A percentile compares a stretch with the other conserved stretches of the same genome.
These are phyloP conservation scores for Gossypium stocksii DNA, from an alignment of 345 rosid genomes.

Conservation along the genomic window DNA sequence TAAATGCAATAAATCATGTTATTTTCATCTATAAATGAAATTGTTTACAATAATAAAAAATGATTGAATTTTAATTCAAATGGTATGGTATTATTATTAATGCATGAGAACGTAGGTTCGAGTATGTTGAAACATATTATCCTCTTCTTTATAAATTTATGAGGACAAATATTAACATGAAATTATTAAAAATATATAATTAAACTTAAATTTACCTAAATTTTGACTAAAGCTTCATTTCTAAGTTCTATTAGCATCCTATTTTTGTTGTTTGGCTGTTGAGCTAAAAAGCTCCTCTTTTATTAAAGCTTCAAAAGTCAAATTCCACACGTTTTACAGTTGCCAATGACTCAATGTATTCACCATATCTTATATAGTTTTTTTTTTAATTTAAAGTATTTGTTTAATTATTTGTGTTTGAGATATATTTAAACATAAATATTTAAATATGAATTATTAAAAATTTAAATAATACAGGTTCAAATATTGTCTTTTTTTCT, in stretches of 20 bases:
- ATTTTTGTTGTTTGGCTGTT: constrained; percentile 5
- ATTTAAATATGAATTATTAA: too few relatives aligned
- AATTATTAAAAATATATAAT: neutral
- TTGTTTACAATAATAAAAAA: too few relatives aligned
- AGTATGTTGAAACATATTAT: too few relatives aligned
- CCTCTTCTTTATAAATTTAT: too few relatives aligned
- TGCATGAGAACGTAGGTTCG: fast-evolving
- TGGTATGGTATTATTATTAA: too few relatives aligned
- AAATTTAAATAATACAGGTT: too few relatives aligned
- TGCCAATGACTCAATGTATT: neutral
- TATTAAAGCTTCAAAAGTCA: neutral
- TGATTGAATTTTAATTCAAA: too few relatives aligned
- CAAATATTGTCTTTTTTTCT: too few relatives aligned
- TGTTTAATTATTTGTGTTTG: neutral
- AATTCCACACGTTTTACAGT: neutral
- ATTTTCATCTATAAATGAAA: neutral
- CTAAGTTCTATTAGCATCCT: neutral
- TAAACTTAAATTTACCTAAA: neutral
- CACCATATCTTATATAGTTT: neutral
- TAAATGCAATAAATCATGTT: too few relatives aligned
- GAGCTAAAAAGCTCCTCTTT: neutral
- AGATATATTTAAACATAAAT: neutral
- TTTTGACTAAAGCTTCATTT: neutral
- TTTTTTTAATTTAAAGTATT: neutral
- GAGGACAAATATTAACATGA: too few relatives aligned